Evolutionary conservation across 169 alveolate genomes (phyloP).

Genomic region (Cryptosporidium xiaoi): DNA sequence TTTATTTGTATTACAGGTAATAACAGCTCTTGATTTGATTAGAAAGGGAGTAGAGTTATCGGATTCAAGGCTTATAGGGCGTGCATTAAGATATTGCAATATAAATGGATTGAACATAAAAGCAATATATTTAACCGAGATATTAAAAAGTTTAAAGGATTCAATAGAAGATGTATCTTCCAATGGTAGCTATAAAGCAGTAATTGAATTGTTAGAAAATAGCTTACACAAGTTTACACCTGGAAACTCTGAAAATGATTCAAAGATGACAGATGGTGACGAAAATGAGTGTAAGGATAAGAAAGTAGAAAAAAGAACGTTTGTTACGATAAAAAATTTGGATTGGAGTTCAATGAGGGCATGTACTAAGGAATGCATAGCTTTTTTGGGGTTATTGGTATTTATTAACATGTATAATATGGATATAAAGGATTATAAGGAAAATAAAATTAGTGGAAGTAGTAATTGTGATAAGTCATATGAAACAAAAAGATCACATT

Average conservation of each 20-base stretch:
- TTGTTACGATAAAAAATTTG: background rate
- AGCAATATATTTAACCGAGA: background rate
- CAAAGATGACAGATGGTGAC: slow-evolving; percentile 9
- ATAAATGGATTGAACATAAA: slow-evolving; percentile 1
- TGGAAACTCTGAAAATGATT: slow-evolving; percentile 3
- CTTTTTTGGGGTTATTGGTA: slow-evolving; percentile 77
- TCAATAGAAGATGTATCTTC: background rate
- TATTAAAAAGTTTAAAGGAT: slow-evolving; percentile 5
- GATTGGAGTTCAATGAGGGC: slow-evolving; percentile 75
- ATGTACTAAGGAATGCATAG: slow-evolving; percentile 61
- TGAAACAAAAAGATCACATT: slow-evolving; percentile 7
- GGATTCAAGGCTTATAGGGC: slow-evolving; percentile 60
- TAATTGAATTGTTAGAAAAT: background rate
- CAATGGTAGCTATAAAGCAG: background rate
- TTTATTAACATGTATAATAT: slow-evolving; percentile 72
- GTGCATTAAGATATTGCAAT: slow-evolving; percentile 54
- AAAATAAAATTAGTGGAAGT: background rate
- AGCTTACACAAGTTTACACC: too few species aligned
- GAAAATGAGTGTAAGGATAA: background rate
- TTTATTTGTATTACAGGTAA: slow-evolving; percentile 11
- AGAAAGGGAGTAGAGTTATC: slow-evolving; percentile 57
- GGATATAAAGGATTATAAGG: slow-evolving; percentile 13
- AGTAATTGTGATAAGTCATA: slow-evolving; percentile 5
- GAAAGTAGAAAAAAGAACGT: background rate
- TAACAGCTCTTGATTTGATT: slow-evolving; percentile 51